Base-by-base conservation (phyloP, 805 yeast species). In the Pichia nakasei region DNA sequence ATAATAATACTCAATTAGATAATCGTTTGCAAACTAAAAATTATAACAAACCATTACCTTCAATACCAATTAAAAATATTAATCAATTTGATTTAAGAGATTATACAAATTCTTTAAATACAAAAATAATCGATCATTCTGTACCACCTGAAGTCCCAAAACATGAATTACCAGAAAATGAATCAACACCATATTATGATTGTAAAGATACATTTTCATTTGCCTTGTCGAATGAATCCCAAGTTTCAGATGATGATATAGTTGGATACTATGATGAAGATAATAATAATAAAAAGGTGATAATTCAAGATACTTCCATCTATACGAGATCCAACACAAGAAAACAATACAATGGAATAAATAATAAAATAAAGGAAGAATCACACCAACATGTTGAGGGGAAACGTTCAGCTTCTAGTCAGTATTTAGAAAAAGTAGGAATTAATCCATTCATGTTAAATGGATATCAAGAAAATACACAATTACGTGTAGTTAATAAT, bases 381-480 rank as follows among this genome's bases (percentile, higher is more conserved):
- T n/a, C n/a, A n/a, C n/a, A n/a, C n/a, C n/a, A n/a, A n/a, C n/a
- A n/a, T n/a, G n/a, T n/a, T n/a, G n/a, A n/a, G n/a, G n/a, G n/a
- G n/a, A 48, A 47, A 19, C 43, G 58, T 24, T 39, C 52, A 8
- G 9, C 51, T 13, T 57, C 61, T 4, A 24, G 44, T 11, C 53
- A 56, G 17, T 57, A 56, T 39, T 47, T 59, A 11, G 31, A 45
- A 37, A 38, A 44, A 5, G 55, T 44, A 3, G 59, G 60, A 11
- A 55, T 60, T 21, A 54, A 53, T 13, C 64, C 65, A 9, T 56
- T 50, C 32, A 56, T 60, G 58, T 38, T 61, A 9, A 39, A 46
- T 19, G 66, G 65, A 9, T 60, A 59, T 47, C 57, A 57, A 38
- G 52, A 53, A 21, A 41, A 51, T 17, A 44, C 41, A 15, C 45